These are phyloP conservation scores for Pichia gijzeniarum DNA, from an alignment of 805 yeast genomes.

Conservation along the genomic window DNA sequence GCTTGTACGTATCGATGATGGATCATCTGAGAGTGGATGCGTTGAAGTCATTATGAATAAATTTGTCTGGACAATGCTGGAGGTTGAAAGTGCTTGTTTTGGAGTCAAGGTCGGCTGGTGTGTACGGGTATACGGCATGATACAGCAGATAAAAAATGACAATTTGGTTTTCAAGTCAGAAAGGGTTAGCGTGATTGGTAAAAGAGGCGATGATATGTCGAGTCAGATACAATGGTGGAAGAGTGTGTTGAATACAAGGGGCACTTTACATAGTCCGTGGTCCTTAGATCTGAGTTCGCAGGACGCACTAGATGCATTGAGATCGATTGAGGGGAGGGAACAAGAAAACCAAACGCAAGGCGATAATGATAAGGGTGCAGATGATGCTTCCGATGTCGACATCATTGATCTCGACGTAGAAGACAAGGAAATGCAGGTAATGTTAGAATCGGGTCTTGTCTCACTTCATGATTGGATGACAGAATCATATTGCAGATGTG, in stretches of 20 bases:
- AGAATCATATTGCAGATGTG: background rate
- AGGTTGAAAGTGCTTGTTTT: background rate
- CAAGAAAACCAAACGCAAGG: background rate
- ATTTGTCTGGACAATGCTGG: slow-evolving; percentile 6
- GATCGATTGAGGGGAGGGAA: background rate
- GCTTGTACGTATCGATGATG: slow-evolving; percentile 8
- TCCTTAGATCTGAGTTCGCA: slow-evolving; percentile 1
- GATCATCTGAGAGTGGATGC: slow-evolving; percentile 2
- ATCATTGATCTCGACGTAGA: slow-evolving; percentile 2
- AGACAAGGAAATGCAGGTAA: background rate
- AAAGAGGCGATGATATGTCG: background rate
- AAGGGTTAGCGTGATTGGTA: background rate
- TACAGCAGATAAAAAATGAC: background rate
- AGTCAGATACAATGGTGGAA: slow-evolving; percentile 7
- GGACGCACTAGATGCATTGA: slow-evolving; percentile 4
- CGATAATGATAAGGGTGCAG: background rate
- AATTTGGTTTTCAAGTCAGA: background rate
- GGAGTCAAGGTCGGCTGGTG: background rate
- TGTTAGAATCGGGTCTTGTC: background rate
- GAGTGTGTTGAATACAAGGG: background rate
- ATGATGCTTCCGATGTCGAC: background rate
- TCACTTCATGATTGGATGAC: background rate
- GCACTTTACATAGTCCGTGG: background rate
- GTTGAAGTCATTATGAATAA: background rate
- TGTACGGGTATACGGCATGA: background rate